Evolutionary conservation across 2,329 filamentous ascomycete species (phyloP), one percentile per base, ranked within the genome.

Genomic region (Mycosphaerella arachidis): DNA sequence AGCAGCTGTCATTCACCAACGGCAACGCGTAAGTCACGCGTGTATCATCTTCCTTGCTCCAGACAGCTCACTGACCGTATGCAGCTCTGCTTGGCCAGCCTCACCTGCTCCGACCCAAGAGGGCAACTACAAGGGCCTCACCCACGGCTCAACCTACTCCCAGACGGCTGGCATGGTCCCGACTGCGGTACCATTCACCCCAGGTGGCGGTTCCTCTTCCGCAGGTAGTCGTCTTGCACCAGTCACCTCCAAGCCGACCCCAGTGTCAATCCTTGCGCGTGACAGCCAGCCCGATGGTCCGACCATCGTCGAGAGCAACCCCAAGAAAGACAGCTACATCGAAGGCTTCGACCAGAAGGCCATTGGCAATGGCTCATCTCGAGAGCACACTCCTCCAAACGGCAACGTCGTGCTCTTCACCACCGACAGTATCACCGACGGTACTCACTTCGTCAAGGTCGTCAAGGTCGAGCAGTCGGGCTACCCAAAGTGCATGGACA

Each of bases 381-480:
- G 46, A 10, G 29, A 53, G 48, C 53, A 31, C 56, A n/a, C 35
- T 40, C 48, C 10, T 8, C 48, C 4, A 46, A 13, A 29, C 35
- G 40, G 1, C 8, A 18, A 20, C 16, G 29, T 18, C 10, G 58
- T 62, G 20, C 31, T 29, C 52, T 71, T 68, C 67, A 69, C 67
- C 43, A 70, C 66, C 8, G 68, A 71, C 60, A 53, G 57, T 7
- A 43, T 56, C 6, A 5, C 20, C 24, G 63, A 37, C 10, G 66
- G 64, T 40, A 62, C 62, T 33, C 70, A 68, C 57, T 71, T 66
- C 60, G 13, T 69, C 46, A 62, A 62, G 57, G 53, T 70, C 46
- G 43, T 24, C 4, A 53, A 56, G 52, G 33, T 62, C 29, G 29
- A 46, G 13, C 29, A 45, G 53, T 31, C 29, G 1, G 53, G 57